phyloP scores from a whole-genome alignment of 768 basidiomycete species.

The Exidia glandulosa region DNA sequence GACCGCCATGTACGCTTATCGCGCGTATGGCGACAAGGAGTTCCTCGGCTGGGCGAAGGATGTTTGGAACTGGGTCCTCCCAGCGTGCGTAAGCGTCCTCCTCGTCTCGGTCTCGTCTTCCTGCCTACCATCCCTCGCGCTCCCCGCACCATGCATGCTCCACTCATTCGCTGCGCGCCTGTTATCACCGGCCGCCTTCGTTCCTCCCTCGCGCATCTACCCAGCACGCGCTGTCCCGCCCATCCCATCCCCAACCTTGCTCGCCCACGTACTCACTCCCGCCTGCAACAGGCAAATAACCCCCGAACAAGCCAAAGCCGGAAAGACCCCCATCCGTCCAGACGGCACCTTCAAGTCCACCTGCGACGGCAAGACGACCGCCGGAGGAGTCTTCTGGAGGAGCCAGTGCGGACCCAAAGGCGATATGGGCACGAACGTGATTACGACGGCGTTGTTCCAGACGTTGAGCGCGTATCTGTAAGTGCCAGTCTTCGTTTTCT shows the following conservation, averaged over 20 bases:
- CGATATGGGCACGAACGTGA: constrained; percentile 41
- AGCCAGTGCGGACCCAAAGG: constrained; percentile 30
- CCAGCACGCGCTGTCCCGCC: no score
- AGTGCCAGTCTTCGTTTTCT: not conserved
- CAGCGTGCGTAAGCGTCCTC: constrained; percentile 24
- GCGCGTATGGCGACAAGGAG: constrained; percentile 33
- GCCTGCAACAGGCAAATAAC: constrained; percentile 41
- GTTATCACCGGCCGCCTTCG: no score
- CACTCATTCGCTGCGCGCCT: no score
- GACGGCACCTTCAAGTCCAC: constrained; percentile 30
- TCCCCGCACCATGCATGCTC: no score
- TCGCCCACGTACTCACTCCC: no score
- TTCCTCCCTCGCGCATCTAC: no score
- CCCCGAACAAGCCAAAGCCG: constrained; percentile 25
- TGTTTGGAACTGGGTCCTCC: constrained; percentile 38
- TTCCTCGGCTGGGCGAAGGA: constrained; percentile 33
- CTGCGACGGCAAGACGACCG: constrained; percentile 42
- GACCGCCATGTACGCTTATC: constrained; percentile 38
- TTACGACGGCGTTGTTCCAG: not conserved
- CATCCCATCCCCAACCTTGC: no score
- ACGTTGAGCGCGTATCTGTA: not conserved
- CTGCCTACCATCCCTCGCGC: not conserved
- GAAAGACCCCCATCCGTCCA: constrained; percentile 28
- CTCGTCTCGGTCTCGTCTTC: not conserved
- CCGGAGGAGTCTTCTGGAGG: constrained; percentile 47